phyloP scores from a whole-genome alignment of 1,284 basidiomycete species.

The Heterobasidion irregulare region DNA sequence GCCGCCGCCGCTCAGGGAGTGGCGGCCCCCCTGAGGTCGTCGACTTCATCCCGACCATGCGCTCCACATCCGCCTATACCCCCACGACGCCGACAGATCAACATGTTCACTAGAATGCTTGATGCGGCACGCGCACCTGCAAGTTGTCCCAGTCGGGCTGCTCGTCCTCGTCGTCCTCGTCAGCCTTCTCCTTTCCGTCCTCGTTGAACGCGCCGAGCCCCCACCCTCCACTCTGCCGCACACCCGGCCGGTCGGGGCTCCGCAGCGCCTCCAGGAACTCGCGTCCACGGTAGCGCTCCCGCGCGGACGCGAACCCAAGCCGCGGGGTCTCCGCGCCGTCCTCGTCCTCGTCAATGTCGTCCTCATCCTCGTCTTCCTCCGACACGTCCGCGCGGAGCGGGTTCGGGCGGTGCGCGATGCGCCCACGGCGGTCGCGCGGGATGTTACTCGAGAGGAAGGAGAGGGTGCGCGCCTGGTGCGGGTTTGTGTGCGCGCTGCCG shows the following conservation, averaged over 20 bases:
- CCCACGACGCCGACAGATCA: neutral
- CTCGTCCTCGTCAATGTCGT: conserved; percentile 19
- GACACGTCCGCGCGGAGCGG: conserved; percentile 15
- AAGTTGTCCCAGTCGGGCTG: conserved; percentile 55
- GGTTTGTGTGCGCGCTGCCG: conserved; percentile 13
- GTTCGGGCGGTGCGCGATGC: conserved; percentile 42
- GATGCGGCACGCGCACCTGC: conserved; percentile 31
- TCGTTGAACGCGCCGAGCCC: conserved; percentile 51
- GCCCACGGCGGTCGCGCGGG: conserved; percentile 68
- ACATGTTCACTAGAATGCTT: neutral
- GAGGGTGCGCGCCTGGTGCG: conserved; percentile 37
- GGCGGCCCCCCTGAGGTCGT: neutral
- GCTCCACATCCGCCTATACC: conserved; percentile 3
- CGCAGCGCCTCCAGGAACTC: conserved; percentile 53
- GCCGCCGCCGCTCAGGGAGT: neutral
- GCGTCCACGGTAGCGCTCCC: conserved; percentile 38
- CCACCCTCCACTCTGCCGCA: conserved; percentile 46
- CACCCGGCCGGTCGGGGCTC: conserved; percentile 38
- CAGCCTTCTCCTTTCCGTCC: conserved; percentile 24
- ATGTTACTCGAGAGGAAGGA: conserved; percentile 63
- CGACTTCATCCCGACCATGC: conserved; percentile 5
- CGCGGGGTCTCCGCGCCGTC: conserved; percentile 48
- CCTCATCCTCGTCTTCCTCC: conserved; percentile 2
- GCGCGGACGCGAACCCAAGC: conserved; percentile 23
- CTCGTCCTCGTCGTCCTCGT: conserved; percentile 22